Base-by-base conservation (phyloP, 176 grass and related monocot genomes). In the Eleusine coracana region DNA sequence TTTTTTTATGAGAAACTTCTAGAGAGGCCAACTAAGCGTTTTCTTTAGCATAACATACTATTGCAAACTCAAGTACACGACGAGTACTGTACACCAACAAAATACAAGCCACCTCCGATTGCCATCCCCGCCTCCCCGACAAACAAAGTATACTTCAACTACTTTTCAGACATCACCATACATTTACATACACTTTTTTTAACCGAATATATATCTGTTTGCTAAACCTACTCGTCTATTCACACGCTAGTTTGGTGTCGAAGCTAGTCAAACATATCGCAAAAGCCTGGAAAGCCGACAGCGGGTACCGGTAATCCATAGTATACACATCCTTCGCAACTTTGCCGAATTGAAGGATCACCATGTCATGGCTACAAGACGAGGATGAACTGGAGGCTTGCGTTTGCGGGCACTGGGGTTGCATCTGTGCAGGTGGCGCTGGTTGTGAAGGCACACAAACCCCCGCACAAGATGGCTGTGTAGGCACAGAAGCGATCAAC, bases 281-380 rank as follows among this genome's bases (percentile, higher is more conserved):
- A 16, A 97, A 97, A 72, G 94, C 91, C 89, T 97, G 94, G 85
- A 97, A 97, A 3, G 94, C 94, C 2, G 94, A 93, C 66, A 97
- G 71, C 2, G 94, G 94, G 63, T 97, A 97, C 56, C 91, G 82
- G 50, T 93, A 97, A 66, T 97, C 94, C 94, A 97, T 97, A 18
- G 94, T 97, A 75, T 93, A 97, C 58, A 70, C 86, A 61, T 97
- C 91, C 81, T 91, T 91, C 15, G 86, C 87, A 40, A 97, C 94
- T 85, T 93, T 97, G 29, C 94, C 94, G 3, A 97, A 97, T 55
- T 97, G 94, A 65, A 97, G 50, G 31, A 97, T 91, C 68, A 93
- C 87, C 5, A 81, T 79, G 39, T 97, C 94, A 20, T 93, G 86
- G 42, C 76, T 82, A 20, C 83, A 83, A 0, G 90, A 80, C 1